Conservation (phyloP, 2,329 filamentous ascomycete species). For the Rhynchosporium secalis region DNA sequence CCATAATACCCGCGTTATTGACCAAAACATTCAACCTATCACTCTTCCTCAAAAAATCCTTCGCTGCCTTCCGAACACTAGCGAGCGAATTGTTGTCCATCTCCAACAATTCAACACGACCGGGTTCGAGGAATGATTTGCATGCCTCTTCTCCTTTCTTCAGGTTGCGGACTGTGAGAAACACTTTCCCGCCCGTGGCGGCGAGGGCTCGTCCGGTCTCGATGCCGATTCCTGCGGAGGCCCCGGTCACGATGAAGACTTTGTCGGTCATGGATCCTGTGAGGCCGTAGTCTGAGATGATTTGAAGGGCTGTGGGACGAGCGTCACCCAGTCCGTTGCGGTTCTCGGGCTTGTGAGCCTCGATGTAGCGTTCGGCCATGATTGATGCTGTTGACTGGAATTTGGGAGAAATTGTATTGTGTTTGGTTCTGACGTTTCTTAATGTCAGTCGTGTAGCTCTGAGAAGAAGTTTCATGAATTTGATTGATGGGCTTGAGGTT, state of each 20-base stretch:
- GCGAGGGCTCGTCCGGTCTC: conserved; percentile 43
- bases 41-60: conserved; percentile 36
- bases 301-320: conserved; percentile 41
- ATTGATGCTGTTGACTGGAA: not conserved
- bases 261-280: conserved; percentile 43
- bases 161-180: conserved; percentile 41
- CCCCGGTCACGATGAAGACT: conserved; percentile 43
- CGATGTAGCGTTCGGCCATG: conserved; percentile 17
- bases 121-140: conserved; percentile 43
- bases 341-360: conserved; percentile 22
- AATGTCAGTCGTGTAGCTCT: not conserved
- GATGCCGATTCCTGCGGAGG: conserved; percentile 42
- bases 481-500: not conserved
- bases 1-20: conserved; percentile 35
- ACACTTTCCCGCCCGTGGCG: conserved; percentile 42
- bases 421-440: not conserved
- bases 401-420: not conserved
- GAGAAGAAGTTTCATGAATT: not conserved
- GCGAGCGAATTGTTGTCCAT: conserved; percentile 41
- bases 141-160: conserved; percentile 40
- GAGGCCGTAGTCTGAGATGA: conserved; percentile 35
- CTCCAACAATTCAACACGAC: conserved; percentile 39
- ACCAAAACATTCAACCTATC: conserved; percentile 39
- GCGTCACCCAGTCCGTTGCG: conserved; percentile 38
- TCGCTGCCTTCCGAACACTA: conserved; percentile 39